Conservation (phyloP, 768 basidiomycete species). For the Cystofilobasidium ferigula region DNA sequence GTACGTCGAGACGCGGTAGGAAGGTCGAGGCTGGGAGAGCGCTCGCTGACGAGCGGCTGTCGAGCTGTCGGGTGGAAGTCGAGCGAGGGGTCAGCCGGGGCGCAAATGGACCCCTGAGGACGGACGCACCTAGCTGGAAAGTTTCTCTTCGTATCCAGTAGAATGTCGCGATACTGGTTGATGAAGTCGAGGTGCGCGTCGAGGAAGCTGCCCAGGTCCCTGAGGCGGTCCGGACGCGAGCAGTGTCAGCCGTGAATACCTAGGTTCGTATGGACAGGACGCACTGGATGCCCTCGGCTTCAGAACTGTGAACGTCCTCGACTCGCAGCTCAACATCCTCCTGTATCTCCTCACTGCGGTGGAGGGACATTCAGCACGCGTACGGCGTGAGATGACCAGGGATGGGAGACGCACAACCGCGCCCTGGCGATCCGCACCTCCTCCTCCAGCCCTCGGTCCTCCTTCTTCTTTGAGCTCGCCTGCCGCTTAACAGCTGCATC, state of each 20-base stretch:
- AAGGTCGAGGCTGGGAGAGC: background rate
- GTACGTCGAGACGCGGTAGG: background rate
- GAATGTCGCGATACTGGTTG: conserved; percentile 58
- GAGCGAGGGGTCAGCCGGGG: no score
- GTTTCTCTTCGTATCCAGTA: conserved; percentile 55
- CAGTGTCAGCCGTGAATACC: background rate
- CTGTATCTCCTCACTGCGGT: conserved; percentile 64
- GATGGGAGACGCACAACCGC: conserved; percentile 53
- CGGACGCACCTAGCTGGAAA: conserved; percentile 43
- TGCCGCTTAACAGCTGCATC: conserved; percentile 63
- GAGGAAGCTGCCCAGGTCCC: conserved; percentile 59
- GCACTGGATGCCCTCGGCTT: conserved; percentile 52
- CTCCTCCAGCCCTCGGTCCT: conserved; percentile 64
- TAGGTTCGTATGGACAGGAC: background rate
- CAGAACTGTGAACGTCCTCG: conserved; percentile 66
- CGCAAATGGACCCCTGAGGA: no score
- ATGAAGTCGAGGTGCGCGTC: conserved; percentile 65
- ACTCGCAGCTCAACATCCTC: conserved; percentile 76
- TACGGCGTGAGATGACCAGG: background rate
- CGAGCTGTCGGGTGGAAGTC: background rate
- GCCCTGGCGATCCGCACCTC: conserved; percentile 60
- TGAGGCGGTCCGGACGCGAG: background rate
- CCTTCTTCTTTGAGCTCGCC: conserved; percentile 66
- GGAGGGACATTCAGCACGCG: conserved; percentile 1
- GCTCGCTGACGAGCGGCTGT: background rate